A percentile compares a stretch with the other conserved stretches of the same genome.
These are phyloP conservation scores for Backusella sp. DNA, from an alignment of 192 early-diverging fungal species.

Conservation along the genomic window DNA sequence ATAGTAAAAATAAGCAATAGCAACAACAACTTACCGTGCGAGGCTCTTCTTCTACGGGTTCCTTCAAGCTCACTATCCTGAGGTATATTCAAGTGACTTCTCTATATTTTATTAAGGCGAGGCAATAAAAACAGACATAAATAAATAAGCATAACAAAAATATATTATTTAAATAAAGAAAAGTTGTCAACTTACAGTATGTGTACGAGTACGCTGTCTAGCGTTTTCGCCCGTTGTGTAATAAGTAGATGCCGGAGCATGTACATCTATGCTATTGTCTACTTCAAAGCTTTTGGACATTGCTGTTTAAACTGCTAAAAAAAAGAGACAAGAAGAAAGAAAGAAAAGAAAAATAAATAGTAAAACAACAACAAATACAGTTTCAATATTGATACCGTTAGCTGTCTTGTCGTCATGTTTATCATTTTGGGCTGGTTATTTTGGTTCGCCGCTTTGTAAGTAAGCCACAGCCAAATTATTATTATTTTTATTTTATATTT, in stretches of 20 bases:
- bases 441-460: background rate
- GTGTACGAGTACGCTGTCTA: constrained; percentile 14
- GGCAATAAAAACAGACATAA: background rate
- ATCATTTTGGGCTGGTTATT: background rate
- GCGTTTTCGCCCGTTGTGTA: constrained; percentile 38
- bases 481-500: background rate
- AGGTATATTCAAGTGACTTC: background rate
- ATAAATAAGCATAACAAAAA: background rate
- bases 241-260: constrained; percentile 34
- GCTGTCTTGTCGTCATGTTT: background rate
- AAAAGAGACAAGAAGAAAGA: background rate
- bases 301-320: background rate
- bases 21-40: constrained; percentile 31
- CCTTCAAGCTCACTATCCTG: background rate
- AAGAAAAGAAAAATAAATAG: background rate
- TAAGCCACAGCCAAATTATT: background rate
- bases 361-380: background rate
- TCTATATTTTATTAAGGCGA: background rate
- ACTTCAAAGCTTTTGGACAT: constrained; percentile 15
- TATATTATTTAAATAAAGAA: background rate
- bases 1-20: background rate
- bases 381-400: background rate
- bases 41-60: constrained; percentile 37
- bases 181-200: constrained; percentile 12
- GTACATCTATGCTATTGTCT: constrained; percentile 21